Conservation (phyloP, 805 yeast species). For the Wilhelminamyces savonicus region DNA sequence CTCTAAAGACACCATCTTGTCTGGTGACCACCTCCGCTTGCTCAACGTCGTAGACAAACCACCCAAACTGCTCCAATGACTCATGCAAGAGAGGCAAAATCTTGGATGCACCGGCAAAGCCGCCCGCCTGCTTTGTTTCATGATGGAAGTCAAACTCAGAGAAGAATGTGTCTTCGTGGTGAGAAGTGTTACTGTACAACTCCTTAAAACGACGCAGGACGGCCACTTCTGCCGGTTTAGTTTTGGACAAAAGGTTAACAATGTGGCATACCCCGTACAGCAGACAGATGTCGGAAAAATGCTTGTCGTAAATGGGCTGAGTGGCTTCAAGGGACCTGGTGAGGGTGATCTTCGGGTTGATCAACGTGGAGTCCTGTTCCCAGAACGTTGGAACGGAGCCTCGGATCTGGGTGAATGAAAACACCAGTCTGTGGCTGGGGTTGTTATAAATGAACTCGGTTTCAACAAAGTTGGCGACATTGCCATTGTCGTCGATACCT, state of each 20-base stretch:
- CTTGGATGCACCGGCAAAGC: constrained; percentile 75
- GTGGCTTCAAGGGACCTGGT: constrained; percentile 91
- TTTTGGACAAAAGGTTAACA: constrained; percentile 72
- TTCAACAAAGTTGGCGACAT: constrained; percentile 16
- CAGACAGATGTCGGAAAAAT: constrained; percentile 61
- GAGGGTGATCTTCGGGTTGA: constrained; percentile 85
- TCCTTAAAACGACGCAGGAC: constrained; percentile 60
- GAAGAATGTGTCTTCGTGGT: constrained; percentile 32
- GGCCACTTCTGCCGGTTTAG: constrained; percentile 72
- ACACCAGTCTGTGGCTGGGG: constrained; percentile 43
- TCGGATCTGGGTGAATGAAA: constrained; percentile 82
- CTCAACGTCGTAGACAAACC: constrained; percentile 64
- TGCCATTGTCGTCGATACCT: constrained; percentile 14
- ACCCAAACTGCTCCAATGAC: constrained; percentile 74
- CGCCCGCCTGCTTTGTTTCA: constrained; percentile 74
- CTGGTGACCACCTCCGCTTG: constrained; percentile 53
- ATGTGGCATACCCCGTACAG: constrained; percentile 86
- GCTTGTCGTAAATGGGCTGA: constrained; percentile 81
- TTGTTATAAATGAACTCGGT: constrained; percentile 73
- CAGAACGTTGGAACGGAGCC: constrained; percentile 96
- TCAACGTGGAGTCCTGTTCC: constrained; percentile 92
- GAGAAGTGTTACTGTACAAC: constrained; percentile 41
- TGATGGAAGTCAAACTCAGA: constrained; percentile 92
- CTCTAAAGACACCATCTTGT: constrained; percentile 87
- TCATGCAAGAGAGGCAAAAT: constrained; percentile 59